Evolutionary conservation across 2,329 filamentous ascomycete genomes (phyloP).

Genomic region (Neospermospora avenae): DNA sequence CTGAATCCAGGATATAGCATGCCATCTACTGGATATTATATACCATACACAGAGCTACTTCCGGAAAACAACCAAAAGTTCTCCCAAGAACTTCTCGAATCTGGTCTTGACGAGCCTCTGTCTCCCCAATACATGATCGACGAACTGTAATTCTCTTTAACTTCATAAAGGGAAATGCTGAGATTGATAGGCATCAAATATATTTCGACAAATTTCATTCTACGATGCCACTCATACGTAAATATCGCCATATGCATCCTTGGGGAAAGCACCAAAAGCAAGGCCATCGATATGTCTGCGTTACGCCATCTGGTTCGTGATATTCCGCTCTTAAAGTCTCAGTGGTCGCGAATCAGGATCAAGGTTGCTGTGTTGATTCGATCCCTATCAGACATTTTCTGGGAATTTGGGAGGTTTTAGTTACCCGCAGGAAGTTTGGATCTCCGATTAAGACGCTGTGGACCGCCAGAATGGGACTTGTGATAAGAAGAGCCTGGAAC

Average conservation of each 20-base stretch:
- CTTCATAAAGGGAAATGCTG: slow-evolving; percentile 7
- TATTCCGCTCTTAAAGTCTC: no score
- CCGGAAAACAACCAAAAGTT: slow-evolving; percentile 37
- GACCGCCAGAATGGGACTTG: no score
- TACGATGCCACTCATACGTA: slow-evolving; percentile 74
- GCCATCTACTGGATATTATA: slow-evolving; percentile 14
- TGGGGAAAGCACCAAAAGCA: slow-evolving; percentile 68
- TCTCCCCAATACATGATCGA: slow-evolving; percentile 78
- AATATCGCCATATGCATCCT: slow-evolving; percentile 70
- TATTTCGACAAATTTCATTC: slow-evolving; percentile 76
- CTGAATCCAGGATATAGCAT: slow-evolving; percentile 23
- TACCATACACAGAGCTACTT: slow-evolving; percentile 10
- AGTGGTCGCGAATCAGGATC: no score
- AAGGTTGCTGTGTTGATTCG: no score
- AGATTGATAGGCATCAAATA: slow-evolving; percentile 54
- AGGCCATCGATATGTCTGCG: slow-evolving; percentile 79
- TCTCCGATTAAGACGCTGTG: no score
- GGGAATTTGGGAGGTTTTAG: no score
- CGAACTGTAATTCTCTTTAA: slow-evolving; percentile 59
- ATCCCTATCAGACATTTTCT: no score
- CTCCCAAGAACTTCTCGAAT: slow-evolving; percentile 64
- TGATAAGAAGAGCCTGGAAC: no score
- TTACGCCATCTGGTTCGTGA: slow-evolving; percentile 91
- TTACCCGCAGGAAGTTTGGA: no score
- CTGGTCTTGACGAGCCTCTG: slow-evolving; percentile 78